These are phyloP conservation scores for apple (Malus domestica) DNA, from an alignment of 306 rosid genomes.

Conservation along the genomic window ASM211411v1 NC_041791.1:21683001-21683500, in stretches of 20 bases:
- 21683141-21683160: no score
- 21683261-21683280: no score
- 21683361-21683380: not conserved
- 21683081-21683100: no score
- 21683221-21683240: not conserved
- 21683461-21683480: not conserved
- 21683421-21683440: not conserved
- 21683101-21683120: no score
- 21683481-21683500: not conserved
- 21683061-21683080: fast-evolving
- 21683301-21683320: not conserved
- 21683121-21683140: no score
- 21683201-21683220: no score
- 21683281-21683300: not conserved
- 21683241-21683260: no score
- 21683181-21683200: not conserved
- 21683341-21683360: not conserved
- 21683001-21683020: no score
- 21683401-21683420: not conserved
- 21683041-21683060: no score
- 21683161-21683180: no score
- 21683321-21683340: not conserved
- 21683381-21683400: not conserved
- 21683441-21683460: not conserved
- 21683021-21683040: no score